A percentile compares a stretch with the other conserved stretches of the same genome.
These are phyloP conservation scores for Camptophora hylomeconis DNA, from an alignment of 2,329 filamentous ascomycete species.

Conservation along the genomic window DNA sequence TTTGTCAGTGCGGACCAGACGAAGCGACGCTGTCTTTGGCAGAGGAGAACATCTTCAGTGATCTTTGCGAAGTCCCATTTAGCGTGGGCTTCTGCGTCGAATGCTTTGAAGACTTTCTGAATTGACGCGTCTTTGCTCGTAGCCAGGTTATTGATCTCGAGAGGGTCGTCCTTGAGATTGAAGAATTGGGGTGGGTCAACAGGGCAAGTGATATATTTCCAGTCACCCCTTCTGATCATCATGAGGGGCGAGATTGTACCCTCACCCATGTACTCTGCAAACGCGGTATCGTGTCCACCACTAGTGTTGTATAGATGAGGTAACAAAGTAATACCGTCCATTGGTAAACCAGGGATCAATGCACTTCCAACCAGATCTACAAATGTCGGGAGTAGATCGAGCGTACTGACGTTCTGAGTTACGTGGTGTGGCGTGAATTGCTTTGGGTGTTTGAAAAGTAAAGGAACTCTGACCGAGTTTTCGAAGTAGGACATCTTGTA, in stretches of 20 bases:
- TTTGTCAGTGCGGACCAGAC: constrained; percentile 68
- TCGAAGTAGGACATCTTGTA: constrained; percentile 98
- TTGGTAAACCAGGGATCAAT: constrained; percentile 57
- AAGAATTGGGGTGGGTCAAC: constrained; percentile 75
- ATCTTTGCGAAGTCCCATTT: constrained; percentile 76
- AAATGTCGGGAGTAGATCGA: constrained; percentile 81
- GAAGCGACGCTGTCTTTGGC: constrained; percentile 65
- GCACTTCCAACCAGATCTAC: constrained; percentile 67
- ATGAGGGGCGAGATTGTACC: constrained; percentile 78
- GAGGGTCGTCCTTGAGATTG: constrained; percentile 62
- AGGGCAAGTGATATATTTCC: constrained; percentile 84
- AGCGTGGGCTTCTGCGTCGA: constrained; percentile 57
- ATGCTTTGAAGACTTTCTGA: constrained; percentile 36
- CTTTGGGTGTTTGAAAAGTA: constrained; percentile 70
- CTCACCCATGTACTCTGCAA: constrained; percentile 90
- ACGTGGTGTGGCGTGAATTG: constrained; percentile 65
- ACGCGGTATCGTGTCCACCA: constrained; percentile 60
- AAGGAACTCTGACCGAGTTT: constrained; percentile 75
- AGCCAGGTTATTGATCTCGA: constrained; percentile 62
- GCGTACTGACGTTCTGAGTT: constrained; percentile 72
- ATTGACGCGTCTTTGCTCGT: constrained; percentile 27
- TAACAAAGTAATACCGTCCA: constrained; percentile 72
- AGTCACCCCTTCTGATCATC: constrained; percentile 82
- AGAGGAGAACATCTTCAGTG: constrained; percentile 58
- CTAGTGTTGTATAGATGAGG: constrained; percentile 57